Percentiles rank a stretch among this genome's conserved stretches.
These are phyloP conservation scores for Penicillium antarcticum DNA, from an alignment of 495 filamentous ascomycete species.

Conservation along the genomic window DNA sequence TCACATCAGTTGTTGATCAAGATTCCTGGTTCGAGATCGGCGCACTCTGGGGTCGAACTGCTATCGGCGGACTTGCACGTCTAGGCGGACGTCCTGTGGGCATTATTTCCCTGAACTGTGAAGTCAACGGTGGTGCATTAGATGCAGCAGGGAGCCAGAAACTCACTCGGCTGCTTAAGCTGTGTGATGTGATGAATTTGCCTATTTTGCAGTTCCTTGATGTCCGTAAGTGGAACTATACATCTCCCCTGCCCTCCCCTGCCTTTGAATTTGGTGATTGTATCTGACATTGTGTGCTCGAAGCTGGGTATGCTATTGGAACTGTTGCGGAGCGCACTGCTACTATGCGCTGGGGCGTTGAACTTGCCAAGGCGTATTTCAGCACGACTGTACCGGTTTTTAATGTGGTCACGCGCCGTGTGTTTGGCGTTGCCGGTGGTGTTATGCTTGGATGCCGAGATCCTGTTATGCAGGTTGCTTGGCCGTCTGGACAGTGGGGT, in stretches of 20 bases:
- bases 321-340: slow-evolving; percentile 59
- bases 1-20: slow-evolving; percentile 51
- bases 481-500: slow-evolving; percentile 61
- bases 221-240: slow-evolving; percentile 37
- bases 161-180: slow-evolving; percentile 53
- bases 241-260: neutral
- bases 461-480: slow-evolving; percentile 56
- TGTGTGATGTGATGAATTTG: slow-evolving; percentile 63
- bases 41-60: slow-evolving; percentile 56
- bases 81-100: slow-evolving; percentile 55
- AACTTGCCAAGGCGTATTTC: slow-evolving; percentile 56
- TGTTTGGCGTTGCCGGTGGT: slow-evolving; percentile 59
- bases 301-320: slow-evolving; percentile 59
- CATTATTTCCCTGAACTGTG: slow-evolving; percentile 55
- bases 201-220: slow-evolving; percentile 62
- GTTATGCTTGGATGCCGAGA: slow-evolving; percentile 60
- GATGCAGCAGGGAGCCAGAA: slow-evolving; percentile 60
- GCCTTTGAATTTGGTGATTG: neutral
- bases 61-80: slow-evolving; percentile 56
- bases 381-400: slow-evolving; percentile 59
- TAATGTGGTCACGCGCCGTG: slow-evolving; percentile 54
- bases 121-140: slow-evolving; percentile 58
- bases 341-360: slow-evolving; percentile 61
- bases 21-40: slow-evolving; percentile 63
- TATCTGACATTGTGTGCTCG: neutral